Percentiles rank a stretch among this genome's conserved stretches.
phyloP scores from a whole-genome alignment of 345 rosid species.

The Barbarea vulgaris region DNA sequence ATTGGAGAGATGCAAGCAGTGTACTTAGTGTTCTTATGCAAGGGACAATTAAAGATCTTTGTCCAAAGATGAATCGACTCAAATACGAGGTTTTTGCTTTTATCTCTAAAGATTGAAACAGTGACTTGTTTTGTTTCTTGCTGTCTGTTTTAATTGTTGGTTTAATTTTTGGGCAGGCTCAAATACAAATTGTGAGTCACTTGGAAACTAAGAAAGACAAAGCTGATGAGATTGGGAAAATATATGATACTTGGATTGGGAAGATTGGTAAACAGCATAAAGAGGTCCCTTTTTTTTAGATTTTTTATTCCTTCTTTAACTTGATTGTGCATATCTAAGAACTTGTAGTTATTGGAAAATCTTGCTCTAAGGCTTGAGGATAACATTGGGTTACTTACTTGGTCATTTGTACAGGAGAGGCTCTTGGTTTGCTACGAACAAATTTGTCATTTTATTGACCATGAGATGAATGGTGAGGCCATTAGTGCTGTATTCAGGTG shows the following conservation, averaged over 20 bases:
- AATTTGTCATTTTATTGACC: slow-evolving; percentile 54
- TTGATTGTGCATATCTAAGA: background rate
- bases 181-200: slow-evolving; percentile 60
- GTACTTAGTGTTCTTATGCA: slow-evolving; percentile 59
- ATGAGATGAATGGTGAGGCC: slow-evolving; percentile 58
- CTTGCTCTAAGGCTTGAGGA: background rate
- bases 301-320: background rate
- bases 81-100: slow-evolving; percentile 54
- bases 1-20: slow-evolving; percentile 72
- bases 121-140: background rate
- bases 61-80: slow-evolving; percentile 53
- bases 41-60: slow-evolving; percentile 53
- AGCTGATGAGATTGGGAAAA: slow-evolving; percentile 43
- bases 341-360: background rate
- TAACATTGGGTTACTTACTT: slow-evolving; percentile 2
- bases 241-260: slow-evolving; percentile 73
- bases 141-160: background rate
- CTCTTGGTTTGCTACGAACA: slow-evolving; percentile 67
- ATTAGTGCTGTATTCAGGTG: slow-evolving; percentile 60
- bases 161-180: slow-evolving; percentile 47
- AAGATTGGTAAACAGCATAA: slow-evolving; percentile 50
- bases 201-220: slow-evolving; percentile 37
- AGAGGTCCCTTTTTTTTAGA: slow-evolving; percentile 49
- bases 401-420: slow-evolving; percentile 52
- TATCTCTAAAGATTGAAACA: background rate